Evolutionary conservation across 768 basidiomycete genomes (phyloP).

Genomic region (Mycena vitilis): DNA sequence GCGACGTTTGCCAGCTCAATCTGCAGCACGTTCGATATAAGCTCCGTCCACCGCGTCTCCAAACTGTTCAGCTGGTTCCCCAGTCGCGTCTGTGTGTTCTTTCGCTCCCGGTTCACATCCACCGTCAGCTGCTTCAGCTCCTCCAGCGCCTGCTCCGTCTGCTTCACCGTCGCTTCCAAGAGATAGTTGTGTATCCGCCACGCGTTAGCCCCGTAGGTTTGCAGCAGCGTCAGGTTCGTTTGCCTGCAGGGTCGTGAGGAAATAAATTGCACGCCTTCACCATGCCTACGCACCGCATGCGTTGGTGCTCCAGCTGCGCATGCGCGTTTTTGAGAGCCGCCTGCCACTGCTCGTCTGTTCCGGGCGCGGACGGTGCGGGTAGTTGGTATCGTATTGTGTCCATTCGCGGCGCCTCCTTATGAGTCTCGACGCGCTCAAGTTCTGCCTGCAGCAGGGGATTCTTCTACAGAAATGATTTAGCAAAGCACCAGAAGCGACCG

Average conservation of each 20-base stretch:
- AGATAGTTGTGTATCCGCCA: slow-evolving; percentile 94
- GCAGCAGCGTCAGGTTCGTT: slow-evolving; percentile 83
- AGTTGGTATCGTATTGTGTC: slow-evolving; percentile 82
- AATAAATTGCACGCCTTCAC: background rate
- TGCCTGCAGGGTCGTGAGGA: slow-evolving; percentile 61
- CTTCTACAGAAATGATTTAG: slow-evolving; percentile 55
- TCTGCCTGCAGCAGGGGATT: slow-evolving; percentile 79
- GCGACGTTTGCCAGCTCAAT: slow-evolving; percentile 96
- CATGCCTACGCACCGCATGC: slow-evolving; percentile 66
- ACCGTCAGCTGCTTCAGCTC: slow-evolving; percentile 82
- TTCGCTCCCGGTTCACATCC: slow-evolving; percentile 89
- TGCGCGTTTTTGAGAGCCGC: slow-evolving; percentile 80
- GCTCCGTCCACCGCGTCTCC: slow-evolving; percentile 92
- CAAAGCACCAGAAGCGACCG: background rate
- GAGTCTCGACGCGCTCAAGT: slow-evolving; percentile 77
- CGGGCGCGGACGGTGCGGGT: slow-evolving; percentile 74
- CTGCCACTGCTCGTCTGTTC: slow-evolving; percentile 82
- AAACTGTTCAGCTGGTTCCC: slow-evolving; percentile 84
- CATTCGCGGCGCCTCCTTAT: slow-evolving; percentile 71
- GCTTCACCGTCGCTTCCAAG: slow-evolving; percentile 80
- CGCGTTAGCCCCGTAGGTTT: slow-evolving; percentile 90
- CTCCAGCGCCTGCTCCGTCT: slow-evolving; percentile 78
- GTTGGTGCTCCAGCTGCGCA: slow-evolving; percentile 88
- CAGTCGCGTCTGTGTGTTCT: slow-evolving; percentile 86
- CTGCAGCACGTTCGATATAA: slow-evolving; percentile 91